Base-by-base conservation (phyloP, 192 early-diverging fungal species). In the Helicostylum pulchrum region DNA sequence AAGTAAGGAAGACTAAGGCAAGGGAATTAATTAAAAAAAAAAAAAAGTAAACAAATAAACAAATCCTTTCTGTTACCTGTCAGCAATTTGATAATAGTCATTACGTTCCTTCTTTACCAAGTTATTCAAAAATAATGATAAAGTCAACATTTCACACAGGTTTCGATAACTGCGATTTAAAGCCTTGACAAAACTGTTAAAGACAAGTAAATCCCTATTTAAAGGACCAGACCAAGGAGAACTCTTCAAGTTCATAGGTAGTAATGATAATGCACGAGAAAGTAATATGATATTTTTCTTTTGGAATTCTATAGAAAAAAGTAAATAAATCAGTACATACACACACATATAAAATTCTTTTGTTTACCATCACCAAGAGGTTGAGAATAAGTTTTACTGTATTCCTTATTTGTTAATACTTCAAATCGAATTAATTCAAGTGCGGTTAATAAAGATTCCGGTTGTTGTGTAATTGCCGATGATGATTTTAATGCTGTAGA, bases 151-250 rank as follows among this genome's bases (percentile, higher is more conserved):
- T 63, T 88, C 87, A 49, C 76, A 70, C 48, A 88, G 36, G 48
- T 85, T 87, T 47, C 87, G 77, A 23, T 83, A 77, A 20, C 78
- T 77, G n/a, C 84, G 80, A 36, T 76, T 84, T 23, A 87, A 52
- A 0, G 80, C 71, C 59, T 85, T 85, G n/a, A 77, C 83, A 52
- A 88, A 79, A 68, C 88, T 89, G 73, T 82, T 84, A 75, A 91
- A 91, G 12, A 80, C 85, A 31, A 93, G 74, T 43, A 91, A 62
- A 55, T 93, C 90, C 32, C 88, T 81, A 73, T 74, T 87, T 53
- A 87, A 76, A 6, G 83, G 81, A 10, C 80, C 90, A 61, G 77
- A 66, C 81, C 81, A 85, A 23, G 70, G 53, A 32, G 66, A 64
- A 32, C 77, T 80, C 79, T 85, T 86, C 50, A 84, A 83, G 15